Evolutionary conservation across 192 early-diverging fungal genomes (phyloP).

Genomic region (Irineochytrium annulatum): DNA sequence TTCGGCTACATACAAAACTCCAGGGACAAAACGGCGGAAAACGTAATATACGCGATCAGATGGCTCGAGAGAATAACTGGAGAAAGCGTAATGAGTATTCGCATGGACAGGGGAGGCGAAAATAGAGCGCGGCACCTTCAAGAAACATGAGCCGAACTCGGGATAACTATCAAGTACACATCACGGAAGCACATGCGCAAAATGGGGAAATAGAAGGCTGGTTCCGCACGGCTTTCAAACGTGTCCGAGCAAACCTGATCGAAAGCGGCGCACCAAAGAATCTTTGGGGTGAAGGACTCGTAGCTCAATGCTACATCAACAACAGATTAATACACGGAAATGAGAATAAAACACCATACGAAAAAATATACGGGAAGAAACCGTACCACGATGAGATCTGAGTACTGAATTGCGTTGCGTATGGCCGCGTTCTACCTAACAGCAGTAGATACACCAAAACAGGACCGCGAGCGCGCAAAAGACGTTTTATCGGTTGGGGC

Average conservation of each 20-base stretch:
- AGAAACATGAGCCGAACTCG: not conserved
- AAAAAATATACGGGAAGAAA: not conserved
- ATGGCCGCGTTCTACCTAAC: not conserved
- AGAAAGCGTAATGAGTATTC: too few species aligned
- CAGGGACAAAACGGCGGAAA: too few species aligned
- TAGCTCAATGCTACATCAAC: not conserved
- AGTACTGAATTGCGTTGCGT: constrained; percentile 6
- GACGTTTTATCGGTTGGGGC: constrained; percentile 6
- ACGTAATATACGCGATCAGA: too few species aligned
- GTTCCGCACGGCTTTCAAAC: constrained; percentile 7
- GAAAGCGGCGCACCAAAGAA: not conserved
- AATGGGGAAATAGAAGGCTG: constrained; percentile 13
- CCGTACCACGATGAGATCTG: not conserved
- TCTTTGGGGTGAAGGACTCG: not conserved
- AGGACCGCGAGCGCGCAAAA: not conserved
- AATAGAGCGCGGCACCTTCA: too few species aligned
- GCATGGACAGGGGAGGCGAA: too few species aligned
- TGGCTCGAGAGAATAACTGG: too few species aligned
- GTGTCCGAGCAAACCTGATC: not conserved
- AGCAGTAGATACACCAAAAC: not conserved
- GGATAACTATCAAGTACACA: not conserved
- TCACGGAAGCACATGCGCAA: constrained; percentile 13
- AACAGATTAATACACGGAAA: not conserved
- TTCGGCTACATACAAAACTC: too few species aligned
- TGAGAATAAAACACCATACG: constrained; percentile 1